Evolutionary conservation across 768 basidiomycete genomes (phyloP), one percentile per base, ranked within the genome.

Genomic region (Mycena rebaudengoi): DNA sequence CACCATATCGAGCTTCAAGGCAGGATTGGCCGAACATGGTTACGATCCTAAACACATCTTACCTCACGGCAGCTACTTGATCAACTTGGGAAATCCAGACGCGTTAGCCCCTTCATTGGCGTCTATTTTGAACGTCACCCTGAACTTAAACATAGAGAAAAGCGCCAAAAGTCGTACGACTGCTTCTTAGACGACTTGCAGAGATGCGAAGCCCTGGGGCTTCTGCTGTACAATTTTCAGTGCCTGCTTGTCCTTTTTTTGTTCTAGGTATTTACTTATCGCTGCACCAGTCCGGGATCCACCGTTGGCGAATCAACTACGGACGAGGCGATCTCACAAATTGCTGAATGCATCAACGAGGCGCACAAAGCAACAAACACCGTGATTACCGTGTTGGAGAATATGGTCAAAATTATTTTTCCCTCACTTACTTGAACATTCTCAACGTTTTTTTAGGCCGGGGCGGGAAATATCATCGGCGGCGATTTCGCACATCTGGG

Each of bases 201-300:
- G 71, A 80, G 95, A 49, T 94, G 93, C 69, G 91, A 94, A 68
- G 82, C 82, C 61, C 84, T 96, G 18, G 94, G 90, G 0, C 80
- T 96, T 20, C 77, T 80, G 55, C 73, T 90, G 6, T 95, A 92
- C 74, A 95, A 96, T 71, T 94, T 95, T 73, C 94, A 96, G 94
- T 94, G 58, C 39, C 91, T 82, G 14, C 32, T 62, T 8, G 18
- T 21, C 41, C 23, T n/a, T 32, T 40, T n/a, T 46, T 37, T 11
- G 16, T 28, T 44, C n/a, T n/a, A n/a, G n/a, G 20, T 37, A 50
- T 7, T 46, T 8, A 16, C 29, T 16, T 33, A 23, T 20, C 25
- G n/a, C 3, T 4, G 25, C 43, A 78, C 33, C 59, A 90, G 93
- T 71, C 94, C 94, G 37, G 94, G 94, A 1, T 95, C 94, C 0